These are phyloP conservation scores for Pythium dissotocum DNA, from an alignment of 352 stramenopile species.

Conservation along the genomic window DNA sequence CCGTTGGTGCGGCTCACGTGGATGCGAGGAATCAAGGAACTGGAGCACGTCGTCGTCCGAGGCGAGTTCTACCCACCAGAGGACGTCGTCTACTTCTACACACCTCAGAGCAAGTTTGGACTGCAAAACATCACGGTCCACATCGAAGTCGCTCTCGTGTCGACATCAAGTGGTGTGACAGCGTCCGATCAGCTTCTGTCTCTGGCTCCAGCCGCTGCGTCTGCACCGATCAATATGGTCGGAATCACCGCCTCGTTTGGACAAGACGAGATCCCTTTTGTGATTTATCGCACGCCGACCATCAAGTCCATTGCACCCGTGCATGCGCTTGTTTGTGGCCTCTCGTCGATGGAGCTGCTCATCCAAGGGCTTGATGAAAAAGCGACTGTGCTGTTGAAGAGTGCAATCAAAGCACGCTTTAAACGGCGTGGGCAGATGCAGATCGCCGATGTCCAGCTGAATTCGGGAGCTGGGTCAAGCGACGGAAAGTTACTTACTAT, in stretches of 20 bases:
- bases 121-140: constrained; percentile 62
- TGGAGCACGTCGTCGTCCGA: constrained; percentile 55
- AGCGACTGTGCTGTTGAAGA: constrained; percentile 37
- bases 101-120: constrained; percentile 73
- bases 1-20: constrained; percentile 55
- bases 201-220: not conserved
- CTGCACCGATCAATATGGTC: not conserved
- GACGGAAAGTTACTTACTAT: constrained; percentile 53
- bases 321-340: constrained; percentile 40
- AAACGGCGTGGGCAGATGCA: constrained; percentile 77
- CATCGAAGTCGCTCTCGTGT: constrained; percentile 43
- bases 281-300: constrained; percentile 62
- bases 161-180: not conserved
- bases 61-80: constrained; percentile 65
- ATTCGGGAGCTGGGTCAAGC: not conserved
- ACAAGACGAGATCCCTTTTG: constrained; percentile 65
- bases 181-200: not conserved
- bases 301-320: constrained; percentile 56
- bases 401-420: constrained; percentile 58
- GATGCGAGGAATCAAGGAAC: constrained; percentile 56
- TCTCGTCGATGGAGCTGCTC: constrained; percentile 52
- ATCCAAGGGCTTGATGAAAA: constrained; percentile 70
- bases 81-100: constrained; percentile 75
- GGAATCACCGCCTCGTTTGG: constrained; percentile 36
- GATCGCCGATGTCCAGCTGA: constrained; percentile 46